Base-by-base conservation (phyloP, 2,329 filamentous ascomycete genomes). In the Nemania abortiva region DNA sequence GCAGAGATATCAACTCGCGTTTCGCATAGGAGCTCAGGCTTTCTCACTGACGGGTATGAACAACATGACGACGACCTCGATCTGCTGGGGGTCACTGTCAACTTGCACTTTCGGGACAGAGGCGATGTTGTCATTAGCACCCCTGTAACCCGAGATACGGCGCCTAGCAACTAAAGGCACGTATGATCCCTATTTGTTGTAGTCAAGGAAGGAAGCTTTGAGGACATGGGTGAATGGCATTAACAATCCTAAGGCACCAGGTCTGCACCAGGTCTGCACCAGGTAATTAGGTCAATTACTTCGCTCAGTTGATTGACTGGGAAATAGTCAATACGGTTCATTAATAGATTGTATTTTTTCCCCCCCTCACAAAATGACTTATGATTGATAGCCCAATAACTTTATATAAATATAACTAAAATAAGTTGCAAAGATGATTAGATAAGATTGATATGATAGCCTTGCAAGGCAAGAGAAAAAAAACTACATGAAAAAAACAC, bases 51-150 rank as follows among this genome's bases (percentile, higher is more conserved):
- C 18, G 69, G 70, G 49, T 66, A 76, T 61, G 70, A 64, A 22
- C 71, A 76, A 24, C 73, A 76, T 7, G 79, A 79, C 42, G 79
- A 79, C 18, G 80, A 83, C 27, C 70, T 83, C 54, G 82, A 81
- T 18, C 82, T 87, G 34, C 80, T 85, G 66, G 84, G 84, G 11
- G 74, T 87, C 60, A 87, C 85, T 6, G 83, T 87, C 68, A 82
- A 86, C 55, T 78, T 88, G 76, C 86, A 86, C 75, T 77, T 85
- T 73, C 83, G 77, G 72, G 81, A 82, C 53, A 84, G 81, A 75
- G 84, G 86, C 56, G 85, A 88, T 69, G 72, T 87, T 73, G 81
- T 87, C 55, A 84, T 87, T 73, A 85, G 84, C 63, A 86, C 85
- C 2, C 82, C 86, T 73, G 77, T 86, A 74, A 76, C 24, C 9